Evolutionary conservation across 805 yeast species (phyloP), one percentile per base, ranked within the genome.

Genomic region (Ogataea kodamae): DNA sequence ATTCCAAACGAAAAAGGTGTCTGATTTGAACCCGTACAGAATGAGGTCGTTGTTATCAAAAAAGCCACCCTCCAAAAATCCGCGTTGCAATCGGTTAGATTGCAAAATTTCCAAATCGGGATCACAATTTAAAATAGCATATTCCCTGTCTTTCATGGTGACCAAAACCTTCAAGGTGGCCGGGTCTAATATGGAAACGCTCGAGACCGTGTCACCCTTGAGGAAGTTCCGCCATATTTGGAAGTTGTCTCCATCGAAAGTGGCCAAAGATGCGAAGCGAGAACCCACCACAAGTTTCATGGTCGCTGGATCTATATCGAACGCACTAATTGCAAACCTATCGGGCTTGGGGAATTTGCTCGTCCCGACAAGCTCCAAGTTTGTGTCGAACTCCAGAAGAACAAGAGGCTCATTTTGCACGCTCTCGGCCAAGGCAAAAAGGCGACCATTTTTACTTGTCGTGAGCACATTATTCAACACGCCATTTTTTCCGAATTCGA

Each of bases 21-120:
- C 80, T 2, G 92, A 85, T 46, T 78, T 76, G 67, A 92, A 90
- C 1, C 97, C 97, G 55, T 76, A 85, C 3, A 84, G 57, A 2
- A 83, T 57, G 22, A 81, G 58, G 25, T 77, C 77, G 8, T 68
- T 65, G 9, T 59, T 47, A 16, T 61, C 55, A 16, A 69, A 53
- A 37, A 64, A 67, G 0, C 81, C 75, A 0, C 96, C 95, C 57
- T 90, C 97, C 9, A 90, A 59, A 40, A 81, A 82, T 0, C 96
- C 96, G 42, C 76, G 74, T 22, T 84, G 71, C 6, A 83, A 58
- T 46, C 76, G 76, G 54, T 84, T 86, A 13, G 75, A 67, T 19
- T 44, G 52, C 27, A 43, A 24, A 28, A 44, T 31, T n/a, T 37
- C 32, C 7, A 41, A 21, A 10, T 21, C 3, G 26, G 15, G 4